These are phyloP conservation scores for Capsella bursapastoris DNA, from an alignment of 345 rosid species.

Conservation along the genomic window DNA sequence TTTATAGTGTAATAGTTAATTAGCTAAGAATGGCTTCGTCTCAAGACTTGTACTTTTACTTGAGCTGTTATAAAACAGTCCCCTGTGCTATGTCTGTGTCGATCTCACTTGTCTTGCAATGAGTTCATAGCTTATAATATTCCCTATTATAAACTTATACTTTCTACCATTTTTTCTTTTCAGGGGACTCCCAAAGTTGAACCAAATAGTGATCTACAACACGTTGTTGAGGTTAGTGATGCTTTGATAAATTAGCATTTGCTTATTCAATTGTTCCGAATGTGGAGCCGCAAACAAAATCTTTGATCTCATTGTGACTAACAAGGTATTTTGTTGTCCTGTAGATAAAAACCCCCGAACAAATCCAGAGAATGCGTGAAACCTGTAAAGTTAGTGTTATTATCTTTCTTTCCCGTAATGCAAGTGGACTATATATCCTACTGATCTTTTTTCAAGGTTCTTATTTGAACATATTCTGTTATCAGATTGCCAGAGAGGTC, in stretches of 20 bases:
- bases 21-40: conserved; percentile 14
- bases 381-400: conserved; percentile 74
- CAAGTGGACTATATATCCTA: not conserved
- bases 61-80: conserved; percentile 9
- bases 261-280: conserved; percentile 13
- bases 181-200: conserved; percentile 90
- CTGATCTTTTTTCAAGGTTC: not conserved
- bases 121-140: conserved; percentile 11
- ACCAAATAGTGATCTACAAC: conserved; percentile 88
- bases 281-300: not conserved
- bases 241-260: not conserved
- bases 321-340: conserved; percentile 32
- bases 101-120: not conserved
- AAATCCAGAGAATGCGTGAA: conserved; percentile 87
- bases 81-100: not conserved
- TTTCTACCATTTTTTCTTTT: conserved; percentile 15
- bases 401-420: not conserved
- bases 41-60: conserved; percentile 5
- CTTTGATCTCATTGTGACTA: conserved; percentile 17
- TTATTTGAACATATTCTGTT: conserved; percentile 21
- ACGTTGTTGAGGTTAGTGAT: conserved; percentile 73
- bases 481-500: conserved; percentile 84
- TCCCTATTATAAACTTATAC: not conserved
- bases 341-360: conserved; percentile 88
- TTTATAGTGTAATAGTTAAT: not conserved